A percentile compares a stretch with the other conserved stretches of the same genome.
phyloP scores from a whole-genome alignment of 345 rosid species.

The Citrus hindsii region DNA sequence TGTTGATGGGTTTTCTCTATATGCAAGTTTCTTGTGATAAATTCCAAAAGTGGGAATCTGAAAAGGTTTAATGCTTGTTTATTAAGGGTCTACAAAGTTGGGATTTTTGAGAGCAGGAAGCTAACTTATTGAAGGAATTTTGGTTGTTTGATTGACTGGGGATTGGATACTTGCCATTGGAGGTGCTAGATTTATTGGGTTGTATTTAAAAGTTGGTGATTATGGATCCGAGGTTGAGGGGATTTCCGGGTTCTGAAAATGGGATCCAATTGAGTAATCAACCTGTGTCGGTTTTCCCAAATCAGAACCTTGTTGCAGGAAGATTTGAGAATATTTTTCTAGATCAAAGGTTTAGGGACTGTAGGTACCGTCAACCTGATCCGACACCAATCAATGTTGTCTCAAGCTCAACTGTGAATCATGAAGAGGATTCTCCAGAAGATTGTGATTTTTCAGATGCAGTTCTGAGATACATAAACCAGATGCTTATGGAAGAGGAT shows the following conservation, averaged over 20 bases:
- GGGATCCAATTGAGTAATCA: conserved; percentile 41
- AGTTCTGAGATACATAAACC: conserved; percentile 70
- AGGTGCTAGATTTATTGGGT: not conserved
- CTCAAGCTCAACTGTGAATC: conserved; percentile 5
- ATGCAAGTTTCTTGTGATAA: not conserved
- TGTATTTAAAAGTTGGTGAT: conserved; percentile 18
- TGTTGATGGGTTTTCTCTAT: not conserved
- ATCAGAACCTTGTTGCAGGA: conserved; percentile 40
- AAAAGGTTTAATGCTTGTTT: not conserved
- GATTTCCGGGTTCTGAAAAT: conserved; percentile 31
- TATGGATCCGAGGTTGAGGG: conserved; percentile 55
- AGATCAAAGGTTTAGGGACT: conserved; percentile 34
- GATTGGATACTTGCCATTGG: not conserved
- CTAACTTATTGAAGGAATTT: not conserved
- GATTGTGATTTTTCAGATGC: conserved; percentile 86
- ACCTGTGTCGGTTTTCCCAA: conserved; percentile 29
- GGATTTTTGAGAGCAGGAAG: not conserved
- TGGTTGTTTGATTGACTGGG: not conserved
- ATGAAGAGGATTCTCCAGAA: conserved; percentile 50
- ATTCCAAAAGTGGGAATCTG: not conserved
- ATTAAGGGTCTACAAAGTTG: not conserved
- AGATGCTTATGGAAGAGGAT: conserved; percentile 91
- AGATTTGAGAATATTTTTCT: conserved; percentile 20
- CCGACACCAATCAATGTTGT: conserved; percentile 13
- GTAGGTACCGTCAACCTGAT: conserved; percentile 24